These are phyloP conservation scores for Bassia scoparia DNA, from an alignment of 148 eudicot genomes.

Conservation along the genomic window DNA sequence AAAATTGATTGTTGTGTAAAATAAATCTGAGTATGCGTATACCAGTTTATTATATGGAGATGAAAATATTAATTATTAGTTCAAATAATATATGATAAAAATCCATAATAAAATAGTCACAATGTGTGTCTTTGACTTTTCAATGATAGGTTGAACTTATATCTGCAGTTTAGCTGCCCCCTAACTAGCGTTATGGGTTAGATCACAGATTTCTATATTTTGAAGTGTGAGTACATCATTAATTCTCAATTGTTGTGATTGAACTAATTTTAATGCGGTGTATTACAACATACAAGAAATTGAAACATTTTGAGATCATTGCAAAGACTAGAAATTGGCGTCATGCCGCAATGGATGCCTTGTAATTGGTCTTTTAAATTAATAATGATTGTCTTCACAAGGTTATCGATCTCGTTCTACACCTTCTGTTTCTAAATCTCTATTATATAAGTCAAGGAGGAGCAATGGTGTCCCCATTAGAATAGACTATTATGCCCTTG, in stretches of 20 bases:
- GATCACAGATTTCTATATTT: not conserved
- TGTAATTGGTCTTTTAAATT: too few species aligned
- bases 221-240: not conserved
- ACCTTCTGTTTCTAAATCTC: too few species aligned
- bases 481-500: too few species aligned
- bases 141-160: not conserved
- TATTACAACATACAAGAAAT: not conserved
- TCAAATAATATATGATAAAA: not conserved
- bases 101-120: not conserved
- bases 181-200: not conserved
- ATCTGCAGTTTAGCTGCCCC: not conserved
- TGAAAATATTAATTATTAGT: not conserved
- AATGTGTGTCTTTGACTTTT: not conserved
- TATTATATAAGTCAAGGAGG: too few species aligned
- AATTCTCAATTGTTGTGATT: too few species aligned
- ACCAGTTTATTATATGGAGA: not conserved
- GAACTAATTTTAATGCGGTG: too few species aligned
- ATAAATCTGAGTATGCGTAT: not conserved
- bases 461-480: too few species aligned
- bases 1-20: not conserved
- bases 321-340: not conserved
- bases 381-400: too few species aligned
- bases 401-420: too few species aligned
- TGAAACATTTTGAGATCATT: conserved; percentile 1
- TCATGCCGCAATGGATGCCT: too few species aligned